Percentiles rank a stretch among this genome's conserved stretches.
Conservation (phyloP, 345 rosid species). For the Limnanthes douglasii region DNA sequence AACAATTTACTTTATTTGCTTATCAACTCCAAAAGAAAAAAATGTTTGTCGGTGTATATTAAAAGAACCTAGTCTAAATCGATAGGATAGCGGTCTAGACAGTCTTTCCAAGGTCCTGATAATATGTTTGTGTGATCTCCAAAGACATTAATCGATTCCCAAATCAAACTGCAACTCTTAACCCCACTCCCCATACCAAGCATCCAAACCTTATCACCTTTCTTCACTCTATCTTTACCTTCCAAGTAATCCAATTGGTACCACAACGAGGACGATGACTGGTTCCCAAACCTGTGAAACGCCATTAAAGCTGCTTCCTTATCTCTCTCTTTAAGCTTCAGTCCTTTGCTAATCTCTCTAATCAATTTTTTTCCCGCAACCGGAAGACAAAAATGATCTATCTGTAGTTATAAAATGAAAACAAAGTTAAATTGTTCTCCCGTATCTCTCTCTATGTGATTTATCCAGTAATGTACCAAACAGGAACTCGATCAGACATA, state of each 20-base stretch:
- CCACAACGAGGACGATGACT: slow-evolving; percentile 42
- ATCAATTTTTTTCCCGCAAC: slow-evolving; percentile 28
- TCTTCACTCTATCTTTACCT: slow-evolving; percentile 29
- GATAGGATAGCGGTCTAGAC: slow-evolving; percentile 19
- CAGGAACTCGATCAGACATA: no score
- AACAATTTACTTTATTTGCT: no score
- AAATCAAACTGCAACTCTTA: slow-evolving; percentile 22
- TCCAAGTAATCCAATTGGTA: slow-evolving; percentile 40
- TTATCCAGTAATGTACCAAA: no score
- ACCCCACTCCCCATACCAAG: slow-evolving; percentile 41
- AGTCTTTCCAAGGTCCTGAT: slow-evolving; percentile 34
- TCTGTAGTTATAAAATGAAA: no score
- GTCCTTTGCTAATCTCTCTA: slow-evolving; percentile 26
- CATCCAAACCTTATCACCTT: slow-evolving; percentile 34
- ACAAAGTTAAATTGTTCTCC: no score
- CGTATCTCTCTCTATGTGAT: no score
- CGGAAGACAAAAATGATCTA: slow-evolving; percentile 42
- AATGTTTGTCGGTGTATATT: no score
- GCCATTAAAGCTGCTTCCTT: slow-evolving; percentile 38
- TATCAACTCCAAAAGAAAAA: no score
- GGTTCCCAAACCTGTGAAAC: slow-evolving; percentile 43
- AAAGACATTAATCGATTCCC: slow-evolving; percentile 22
- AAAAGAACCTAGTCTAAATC: no score
- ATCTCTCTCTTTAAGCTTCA: slow-evolving; percentile 22
- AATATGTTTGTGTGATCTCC: no score